Evolutionary conservation across 2,329 filamentous ascomycete genomes (phyloP).

Genomic region (Penicillium sp.): DNA sequence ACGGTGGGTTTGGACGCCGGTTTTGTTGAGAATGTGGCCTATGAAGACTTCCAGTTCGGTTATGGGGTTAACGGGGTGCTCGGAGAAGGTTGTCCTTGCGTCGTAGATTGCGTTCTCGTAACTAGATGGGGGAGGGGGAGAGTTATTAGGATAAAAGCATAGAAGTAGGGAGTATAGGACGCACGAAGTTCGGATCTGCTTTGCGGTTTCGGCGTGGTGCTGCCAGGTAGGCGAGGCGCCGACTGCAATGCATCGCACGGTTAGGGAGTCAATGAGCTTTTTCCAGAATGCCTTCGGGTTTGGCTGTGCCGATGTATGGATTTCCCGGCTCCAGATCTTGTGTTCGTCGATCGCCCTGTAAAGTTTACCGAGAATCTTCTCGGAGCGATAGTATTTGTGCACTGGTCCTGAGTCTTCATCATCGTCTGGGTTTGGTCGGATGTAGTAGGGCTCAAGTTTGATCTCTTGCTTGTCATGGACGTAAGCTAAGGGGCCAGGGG

Average conservation of each 20-base stretch:
- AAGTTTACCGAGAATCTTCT: conserved; percentile 71
- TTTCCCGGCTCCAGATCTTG: conserved; percentile 52
- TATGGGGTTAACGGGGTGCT: conserved; percentile 47
- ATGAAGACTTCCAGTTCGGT: conserved; percentile 62
- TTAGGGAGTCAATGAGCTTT: conserved; percentile 13
- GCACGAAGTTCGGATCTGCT: conserved; percentile 19
- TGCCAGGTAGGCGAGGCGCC: conserved; percentile 17
- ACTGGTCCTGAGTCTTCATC: conserved; percentile 52
- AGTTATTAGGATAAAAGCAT: not conserved
- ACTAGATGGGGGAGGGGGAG: conserved; percentile 31
- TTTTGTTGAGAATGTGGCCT: conserved; percentile 61
- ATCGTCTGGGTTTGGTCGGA: conserved; percentile 52
- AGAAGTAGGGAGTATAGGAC: not conserved
- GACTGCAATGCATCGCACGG: conserved; percentile 14
- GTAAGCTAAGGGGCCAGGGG: conserved; percentile 29
- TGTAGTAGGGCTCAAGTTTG: conserved; percentile 51
- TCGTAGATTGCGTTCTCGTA: conserved; percentile 59
- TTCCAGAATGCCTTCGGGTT: conserved; percentile 23
- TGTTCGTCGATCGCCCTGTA: conserved; percentile 76
- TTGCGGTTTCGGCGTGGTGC: conserved; percentile 23
- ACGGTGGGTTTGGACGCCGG: conserved; percentile 42
- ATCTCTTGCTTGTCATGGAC: conserved; percentile 48
- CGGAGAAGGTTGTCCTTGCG: conserved; percentile 53
- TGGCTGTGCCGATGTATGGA: conserved; percentile 14
- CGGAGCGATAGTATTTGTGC: conserved; percentile 67